Conservation (phyloP, 2,329 filamentous ascomycete genomes). For the Onygenales sp. region DNA sequence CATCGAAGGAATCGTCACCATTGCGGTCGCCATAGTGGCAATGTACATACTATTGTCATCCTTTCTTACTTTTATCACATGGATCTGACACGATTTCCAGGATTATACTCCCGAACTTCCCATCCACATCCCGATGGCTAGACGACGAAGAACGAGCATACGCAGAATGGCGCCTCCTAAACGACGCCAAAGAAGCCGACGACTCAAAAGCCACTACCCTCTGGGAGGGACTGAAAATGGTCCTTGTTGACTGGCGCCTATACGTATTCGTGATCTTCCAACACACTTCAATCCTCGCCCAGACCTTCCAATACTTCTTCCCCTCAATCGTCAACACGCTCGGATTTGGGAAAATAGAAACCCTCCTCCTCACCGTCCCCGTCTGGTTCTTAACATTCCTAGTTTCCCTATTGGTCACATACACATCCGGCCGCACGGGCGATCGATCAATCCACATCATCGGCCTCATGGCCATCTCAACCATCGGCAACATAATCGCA, state of each 20-base stretch:
- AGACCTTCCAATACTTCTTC: conserved; percentile 38
- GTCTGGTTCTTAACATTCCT: conserved; percentile 50
- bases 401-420: conserved; percentile 46
- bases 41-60: conserved; percentile 13
- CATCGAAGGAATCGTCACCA: conserved; percentile 44
- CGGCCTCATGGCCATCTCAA: conserved; percentile 42
- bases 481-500: conserved; percentile 47
- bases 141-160: conserved; percentile 26
- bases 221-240: conserved; percentile 28
- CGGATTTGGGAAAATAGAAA: conserved; percentile 37
- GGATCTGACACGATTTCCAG: too few species aligned
- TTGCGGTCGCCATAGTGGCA: conserved; percentile 31
- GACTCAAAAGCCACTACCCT: conserved; percentile 29
- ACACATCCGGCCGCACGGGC: conserved; percentile 43
- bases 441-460: conserved; percentile 52
- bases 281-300: conserved; percentile 37
- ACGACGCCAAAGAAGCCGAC: conserved; percentile 35
- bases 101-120: conserved; percentile 33
- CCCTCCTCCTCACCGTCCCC: conserved; percentile 39
- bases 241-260: conserved; percentile 22
- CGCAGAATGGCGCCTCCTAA: conserved; percentile 35
- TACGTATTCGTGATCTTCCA: conserved; percentile 38
- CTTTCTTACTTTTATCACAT: too few species aligned
- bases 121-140: conserved; percentile 27
- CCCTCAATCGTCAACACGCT: conserved; percentile 38